Evolutionary conservation across 345 rosid genomes (phyloP), one percentile per base, ranked within the genome.

Genomic region (Passiflora organensis): DNA sequence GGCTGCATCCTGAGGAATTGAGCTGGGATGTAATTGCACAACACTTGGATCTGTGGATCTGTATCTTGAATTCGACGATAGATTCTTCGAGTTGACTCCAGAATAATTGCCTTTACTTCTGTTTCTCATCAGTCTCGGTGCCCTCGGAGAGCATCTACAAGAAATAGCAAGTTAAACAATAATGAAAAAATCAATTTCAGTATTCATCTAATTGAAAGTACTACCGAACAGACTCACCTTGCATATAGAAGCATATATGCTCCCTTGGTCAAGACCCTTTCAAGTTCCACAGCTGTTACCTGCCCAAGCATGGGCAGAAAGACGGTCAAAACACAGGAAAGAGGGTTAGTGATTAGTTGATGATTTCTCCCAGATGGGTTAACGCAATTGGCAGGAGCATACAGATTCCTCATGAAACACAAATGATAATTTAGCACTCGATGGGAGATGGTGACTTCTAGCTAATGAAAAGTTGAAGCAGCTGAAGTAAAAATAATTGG

Each of bases 181-280:
- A 65, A 48, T 48, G n/a, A 12, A 10, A 19, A 23, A 21, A 23
- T 22, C 6, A 22, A 51, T 60, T 36, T 48, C 5, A 32, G 10
- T 13, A 18, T 18, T 36, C 51, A 32, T 34, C 52, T 39, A 38
- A 23, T 34, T 32, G 6, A 32, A 21, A 22, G 53, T 9, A 52
- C 46, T 38, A 15, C 16, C 46, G 68, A 71, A 32, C 21, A 6
- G 1, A 28, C 34, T 67, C 64, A 94, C 99, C 99, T 87, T 53
- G 95, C 79, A 58, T 94, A 94, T 45, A 94, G 82, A 59, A 94
- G 82, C 90, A 89, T 85, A 74, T 87, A 89, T 16, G 96, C 99
- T 25, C 87, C 86, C 64, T 76, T 69, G 13, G 75, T 65, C 57
- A 87, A 67, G 57, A 89, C 86, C 64, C 73, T 80, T 63, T 78